Evolutionary conservation across 1,139 yeast species (phyloP).

Genomic region (Geotrichum carabidarum): DNA sequence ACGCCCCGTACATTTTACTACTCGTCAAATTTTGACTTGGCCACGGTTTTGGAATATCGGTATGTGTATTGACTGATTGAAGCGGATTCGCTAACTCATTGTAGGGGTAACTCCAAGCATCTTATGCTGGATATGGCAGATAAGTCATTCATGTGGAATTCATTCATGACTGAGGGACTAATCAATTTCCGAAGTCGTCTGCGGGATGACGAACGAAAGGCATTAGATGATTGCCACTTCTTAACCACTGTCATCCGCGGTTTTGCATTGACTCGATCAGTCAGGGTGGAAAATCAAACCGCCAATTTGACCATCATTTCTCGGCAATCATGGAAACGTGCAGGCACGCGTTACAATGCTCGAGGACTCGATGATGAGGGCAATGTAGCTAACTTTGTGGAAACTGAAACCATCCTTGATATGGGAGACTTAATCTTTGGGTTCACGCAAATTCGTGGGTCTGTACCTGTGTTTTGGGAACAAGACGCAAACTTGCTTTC

Average conservation of each 20-base stretch:
- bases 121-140: conserved; percentile 45
- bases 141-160: conserved; percentile 94
- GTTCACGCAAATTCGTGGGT: conserved; percentile 84
- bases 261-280: conserved; percentile 71
- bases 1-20: conserved; percentile 88
- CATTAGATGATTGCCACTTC: conserved; percentile 70
- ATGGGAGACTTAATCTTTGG: conserved; percentile 58
- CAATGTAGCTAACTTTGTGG: conserved; percentile 92
- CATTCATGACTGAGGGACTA: conserved; percentile 81
- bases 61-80: conserved; percentile 21
- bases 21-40: conserved; percentile 86
- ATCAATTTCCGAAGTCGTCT: conserved; percentile 67
- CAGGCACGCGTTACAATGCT: conserved; percentile 91
- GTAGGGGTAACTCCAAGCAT: conserved; percentile 42
- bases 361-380: conserved; percentile 96
- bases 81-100: conserved; percentile 38
- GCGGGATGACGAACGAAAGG: conserved; percentile 51
- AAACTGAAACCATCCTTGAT: conserved; percentile 76
- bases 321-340: conserved; percentile 90
- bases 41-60: conserved; percentile 66
- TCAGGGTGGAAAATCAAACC: conserved; percentile 44
- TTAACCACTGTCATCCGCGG: conserved; percentile 91
- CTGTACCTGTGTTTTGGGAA: conserved; percentile 97
- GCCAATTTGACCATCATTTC: conserved; percentile 78
- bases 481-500: conserved; percentile 78